A percentile compares a stretch with the other conserved stretches of the same genome.
phyloP scores from a whole-genome alignment of 1,284 basidiomycete genomes.

The Leucoagaricus sp. region DNA sequence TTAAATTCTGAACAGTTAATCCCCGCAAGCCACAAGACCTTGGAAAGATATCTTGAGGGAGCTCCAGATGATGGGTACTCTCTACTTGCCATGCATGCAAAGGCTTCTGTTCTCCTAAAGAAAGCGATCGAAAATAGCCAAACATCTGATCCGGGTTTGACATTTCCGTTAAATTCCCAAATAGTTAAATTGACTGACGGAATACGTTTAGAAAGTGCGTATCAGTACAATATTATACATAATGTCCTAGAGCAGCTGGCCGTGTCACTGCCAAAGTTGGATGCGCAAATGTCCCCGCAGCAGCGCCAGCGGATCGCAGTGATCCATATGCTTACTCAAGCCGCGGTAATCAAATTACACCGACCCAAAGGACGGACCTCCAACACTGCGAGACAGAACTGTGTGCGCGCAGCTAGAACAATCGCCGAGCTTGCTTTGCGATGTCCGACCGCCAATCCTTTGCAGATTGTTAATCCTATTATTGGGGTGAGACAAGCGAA shows the following conservation, averaged over 20 bases:
- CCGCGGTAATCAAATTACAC: constrained; percentile 14
- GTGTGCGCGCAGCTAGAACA: constrained; percentile 4
- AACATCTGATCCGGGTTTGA: not conserved
- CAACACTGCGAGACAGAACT: constrained; percentile 7
- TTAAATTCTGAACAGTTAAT: not conserved
- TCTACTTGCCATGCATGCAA: constrained; percentile 33
- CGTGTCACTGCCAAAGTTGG: constrained; percentile 2
- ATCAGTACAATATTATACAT: constrained; percentile 2
- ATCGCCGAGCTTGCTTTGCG: constrained; percentile 7
- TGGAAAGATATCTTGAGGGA: constrained; percentile 19
- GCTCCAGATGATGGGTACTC: constrained; percentile 27
- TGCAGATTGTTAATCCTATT: constrained; percentile 7
- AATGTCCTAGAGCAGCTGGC: constrained; percentile 5
- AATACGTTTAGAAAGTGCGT: not conserved
- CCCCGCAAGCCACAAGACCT: constrained; percentile 11
- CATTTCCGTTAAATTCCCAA: not conserved
- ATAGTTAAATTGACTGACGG: not conserved
- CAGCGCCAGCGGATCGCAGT: constrained; percentile 9
- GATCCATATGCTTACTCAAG: constrained; percentile 4
- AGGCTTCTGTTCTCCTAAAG: constrained; percentile 39
- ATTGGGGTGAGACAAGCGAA: constrained; percentile 2
- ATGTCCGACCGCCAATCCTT: constrained; percentile 1
- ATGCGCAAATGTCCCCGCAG: constrained; percentile 10
- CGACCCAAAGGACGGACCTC: constrained; percentile 3
- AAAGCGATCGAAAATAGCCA: constrained; percentile 24